Evolutionary conservation across 352 stramenopile genomes (phyloP).

Genomic region (Pythium sukuiense): DNA sequence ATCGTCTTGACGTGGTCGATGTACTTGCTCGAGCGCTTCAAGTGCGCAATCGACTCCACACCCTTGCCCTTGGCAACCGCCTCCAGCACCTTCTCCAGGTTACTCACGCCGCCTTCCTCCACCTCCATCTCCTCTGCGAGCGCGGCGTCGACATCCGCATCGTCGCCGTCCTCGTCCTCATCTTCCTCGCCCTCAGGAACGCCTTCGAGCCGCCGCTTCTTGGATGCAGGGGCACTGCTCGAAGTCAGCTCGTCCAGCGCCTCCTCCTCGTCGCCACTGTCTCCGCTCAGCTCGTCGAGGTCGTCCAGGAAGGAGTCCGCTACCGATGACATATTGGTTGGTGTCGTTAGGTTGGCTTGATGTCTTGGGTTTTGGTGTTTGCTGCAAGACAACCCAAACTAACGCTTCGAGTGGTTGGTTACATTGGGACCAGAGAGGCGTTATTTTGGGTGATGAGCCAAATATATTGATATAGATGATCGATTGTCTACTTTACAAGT

Average conservation of each 20-base stretch:
- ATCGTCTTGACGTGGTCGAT: slow-evolving; percentile 69
- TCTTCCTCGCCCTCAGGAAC: slow-evolving; percentile 21
- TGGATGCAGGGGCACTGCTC: slow-evolving; percentile 5
- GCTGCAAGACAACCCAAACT: slow-evolving; percentile 1
- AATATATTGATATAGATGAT: slow-evolving; percentile 18
- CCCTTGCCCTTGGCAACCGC: slow-evolving; percentile 50
- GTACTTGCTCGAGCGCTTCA: slow-evolving; percentile 79
- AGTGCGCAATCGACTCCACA: slow-evolving; percentile 56
- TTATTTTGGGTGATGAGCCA: slow-evolving; percentile 7
- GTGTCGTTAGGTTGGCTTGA: slow-evolving; percentile 9
- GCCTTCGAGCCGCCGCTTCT: slow-evolving; percentile 21
- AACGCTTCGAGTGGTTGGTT: background rate
- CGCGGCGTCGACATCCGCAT: slow-evolving; percentile 23
- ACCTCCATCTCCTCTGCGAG: slow-evolving; percentile 8
- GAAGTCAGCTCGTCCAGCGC: slow-evolving; percentile 14
- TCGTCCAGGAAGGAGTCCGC: slow-evolving; percentile 90
- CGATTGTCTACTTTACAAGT: slow-evolving; percentile 27
- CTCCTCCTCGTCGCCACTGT: slow-evolving; percentile 75
- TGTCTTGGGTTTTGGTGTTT: slow-evolving; percentile 1
- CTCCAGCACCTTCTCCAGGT: slow-evolving; percentile 42
- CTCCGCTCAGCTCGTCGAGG: slow-evolving; percentile 85
- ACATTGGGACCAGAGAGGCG: background rate
- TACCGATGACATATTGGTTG: slow-evolving; percentile 71
- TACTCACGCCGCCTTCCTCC: slow-evolving; percentile 25
- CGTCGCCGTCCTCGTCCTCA: slow-evolving; percentile 27